Conservation (phyloP, 768 basidiomycete species). For the Rhodotorula babjevae region DNA sequence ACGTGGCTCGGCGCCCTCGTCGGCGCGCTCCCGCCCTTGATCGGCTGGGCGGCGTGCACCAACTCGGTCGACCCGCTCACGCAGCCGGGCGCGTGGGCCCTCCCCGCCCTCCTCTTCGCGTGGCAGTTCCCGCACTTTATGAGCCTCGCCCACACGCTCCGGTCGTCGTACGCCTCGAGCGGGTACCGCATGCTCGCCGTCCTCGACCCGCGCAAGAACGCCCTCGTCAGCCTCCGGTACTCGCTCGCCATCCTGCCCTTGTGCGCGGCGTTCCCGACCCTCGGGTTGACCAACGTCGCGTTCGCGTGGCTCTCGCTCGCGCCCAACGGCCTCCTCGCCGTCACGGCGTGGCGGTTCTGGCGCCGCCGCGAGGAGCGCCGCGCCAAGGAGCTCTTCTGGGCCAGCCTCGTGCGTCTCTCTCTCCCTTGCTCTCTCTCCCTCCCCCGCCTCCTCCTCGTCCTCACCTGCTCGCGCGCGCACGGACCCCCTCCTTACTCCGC, state of each 20-base stretch:
- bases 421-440: constrained; percentile 44
- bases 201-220: constrained; percentile 69
- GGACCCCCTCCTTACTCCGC: too few relatives aligned
- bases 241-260: constrained; percentile 68
- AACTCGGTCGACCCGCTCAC: constrained; percentile 77
- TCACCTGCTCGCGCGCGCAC: too few relatives aligned
- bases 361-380: constrained; percentile 51
- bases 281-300: constrained; percentile 85
- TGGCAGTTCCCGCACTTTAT: constrained; percentile 99
- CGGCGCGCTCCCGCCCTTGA: constrained; percentile 85
- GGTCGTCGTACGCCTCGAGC: constrained; percentile 82
- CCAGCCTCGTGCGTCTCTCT: constrained; percentile 74
- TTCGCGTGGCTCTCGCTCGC: constrained; percentile 72
- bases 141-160: constrained; percentile 76
- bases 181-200: constrained; percentile 92
- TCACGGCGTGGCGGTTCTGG: constrained; percentile 73
- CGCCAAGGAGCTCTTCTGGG: constrained; percentile 67
- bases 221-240: constrained; percentile 79
- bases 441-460: too few relatives aligned
- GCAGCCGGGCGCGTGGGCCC: constrained; percentile 56
- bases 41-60: constrained; percentile 97
- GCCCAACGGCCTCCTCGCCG: constrained; percentile 67
- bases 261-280: constrained; percentile 75
- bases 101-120: constrained; percentile 80
- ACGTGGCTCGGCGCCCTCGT: constrained; percentile 95